These are phyloP conservation scores for Coprinopsis sp. DNA, from an alignment of 768 basidiomycete species.

Conservation along the genomic window DNA sequence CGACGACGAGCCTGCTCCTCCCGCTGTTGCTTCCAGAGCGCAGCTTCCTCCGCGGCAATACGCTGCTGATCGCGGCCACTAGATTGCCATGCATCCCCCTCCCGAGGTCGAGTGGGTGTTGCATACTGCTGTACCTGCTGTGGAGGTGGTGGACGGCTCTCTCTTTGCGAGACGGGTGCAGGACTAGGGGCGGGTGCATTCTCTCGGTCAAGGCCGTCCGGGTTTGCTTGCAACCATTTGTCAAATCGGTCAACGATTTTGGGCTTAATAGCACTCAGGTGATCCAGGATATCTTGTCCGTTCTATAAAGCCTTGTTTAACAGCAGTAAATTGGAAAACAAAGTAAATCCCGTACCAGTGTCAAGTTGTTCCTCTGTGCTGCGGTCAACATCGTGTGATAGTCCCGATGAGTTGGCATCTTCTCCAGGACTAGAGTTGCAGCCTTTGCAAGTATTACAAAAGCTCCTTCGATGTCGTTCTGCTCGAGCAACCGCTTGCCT, in stretches of 20 bases:
- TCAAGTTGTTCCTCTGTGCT: slow-evolving; percentile 63
- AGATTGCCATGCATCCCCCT: slow-evolving; percentile 25
- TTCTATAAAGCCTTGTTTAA: slow-evolving; percentile 39
- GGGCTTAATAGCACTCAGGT: slow-evolving; percentile 61
- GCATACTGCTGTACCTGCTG: slow-evolving; percentile 14
- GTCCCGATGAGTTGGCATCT: slow-evolving; percentile 67
- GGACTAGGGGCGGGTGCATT: slow-evolving; percentile 22
- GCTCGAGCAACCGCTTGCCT: slow-evolving; percentile 42
- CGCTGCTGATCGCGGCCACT: slow-evolving; percentile 19
- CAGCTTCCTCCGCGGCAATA: slow-evolving; percentile 31
- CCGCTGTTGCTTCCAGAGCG: slow-evolving; percentile 34
- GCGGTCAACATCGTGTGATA: slow-evolving; percentile 51
- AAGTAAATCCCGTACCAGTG: slow-evolving; percentile 47
- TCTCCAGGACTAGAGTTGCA: slow-evolving; percentile 75
- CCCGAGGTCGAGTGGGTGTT: slow-evolving; percentile 18
- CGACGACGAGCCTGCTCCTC: slow-evolving; percentile 19
- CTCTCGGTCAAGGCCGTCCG: slow-evolving; percentile 24
- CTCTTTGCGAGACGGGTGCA: slow-evolving; percentile 18
- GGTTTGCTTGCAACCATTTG: slow-evolving; percentile 47
- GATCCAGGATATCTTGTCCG: slow-evolving; percentile 68
- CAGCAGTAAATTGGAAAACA: not conserved
- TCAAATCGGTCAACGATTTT: slow-evolving; percentile 60
- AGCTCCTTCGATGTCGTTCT: slow-evolving; percentile 61
- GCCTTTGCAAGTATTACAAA: slow-evolving; percentile 71
- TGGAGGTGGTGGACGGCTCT: slow-evolving; percentile 16